Evolutionary conservation across 306 rosid genomes (phyloP), one percentile per base, ranked within the genome.

Genomic region (Quercus robur): DNA sequence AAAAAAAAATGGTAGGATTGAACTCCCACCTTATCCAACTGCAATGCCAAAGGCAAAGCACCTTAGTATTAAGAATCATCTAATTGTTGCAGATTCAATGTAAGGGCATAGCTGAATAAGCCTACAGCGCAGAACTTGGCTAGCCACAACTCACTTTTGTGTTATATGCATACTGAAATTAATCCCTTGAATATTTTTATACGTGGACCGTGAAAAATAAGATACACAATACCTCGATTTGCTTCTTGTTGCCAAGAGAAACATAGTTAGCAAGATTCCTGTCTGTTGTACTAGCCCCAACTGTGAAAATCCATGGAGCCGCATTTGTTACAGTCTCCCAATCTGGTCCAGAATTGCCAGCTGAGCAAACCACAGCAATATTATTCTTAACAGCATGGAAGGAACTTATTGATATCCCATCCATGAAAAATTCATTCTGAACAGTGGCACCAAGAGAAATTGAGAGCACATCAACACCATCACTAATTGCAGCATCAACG

Each of bases 241-340:
- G 76, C 74, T 80, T 86, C 56, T 58, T 74, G 83, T 89, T 38
- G 66, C 87, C 97, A 76, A 94, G 94, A 1, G 83, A 63, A 46
- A 90, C 77, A 78, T 75, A 81, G 79, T 51, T 87, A 4, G 28
- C 0, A 28, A 90, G 87, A 2, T 78, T 84, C 19, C 94, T 85
- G 21, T 91, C 91, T 20, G 82, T 30, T 1, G 98, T 90, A 83
- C 93, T 90, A 23, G 98, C 98, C n/a, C 75, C 98, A 77, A 88
- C 90, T 1, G 98, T 90, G 46, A 94, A 1, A 21, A 78, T 1
- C 98, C 98, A 94, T 0, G 97, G 98, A 26, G 97, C 75, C 26
- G 79, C 84, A 81, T 93, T 91, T 3, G 70, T 6, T 3, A 89
- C 89, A 13, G 82, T 81, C n/a, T 68, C 81, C 2, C 46, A 76